A percentile compares a stretch with the other conserved stretches of the same genome.
Evolutionary conservation across 2,329 filamentous ascomycete genomes (phyloP).

Genomic region (Calonectria hongkongensis): DNA sequence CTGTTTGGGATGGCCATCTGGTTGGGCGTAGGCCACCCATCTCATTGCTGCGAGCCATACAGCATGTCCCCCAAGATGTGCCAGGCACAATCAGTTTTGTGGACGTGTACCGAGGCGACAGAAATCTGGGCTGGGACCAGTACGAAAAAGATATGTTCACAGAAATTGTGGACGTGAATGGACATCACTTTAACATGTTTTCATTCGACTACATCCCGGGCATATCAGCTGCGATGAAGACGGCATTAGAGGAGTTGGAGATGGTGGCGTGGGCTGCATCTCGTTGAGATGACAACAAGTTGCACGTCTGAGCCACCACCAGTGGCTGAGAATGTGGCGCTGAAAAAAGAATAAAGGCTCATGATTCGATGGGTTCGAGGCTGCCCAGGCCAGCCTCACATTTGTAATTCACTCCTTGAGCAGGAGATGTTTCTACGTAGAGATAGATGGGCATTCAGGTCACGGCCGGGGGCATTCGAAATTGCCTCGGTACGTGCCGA

Average conservation of each 20-base stretch:
- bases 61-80: conserved; percentile 60
- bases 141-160: conserved; percentile 67
- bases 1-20: conserved; percentile 59
- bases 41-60: conserved; percentile 67
- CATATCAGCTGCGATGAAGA: conserved; percentile 54
- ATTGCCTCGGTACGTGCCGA: background rate
- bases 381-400: background rate
- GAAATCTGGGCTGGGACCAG: conserved; percentile 68
- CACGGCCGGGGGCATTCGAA: background rate
- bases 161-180: conserved; percentile 68
- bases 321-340: background rate
- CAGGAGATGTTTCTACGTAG: conserved; percentile 2
- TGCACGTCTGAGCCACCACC: background rate
- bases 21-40: conserved; percentile 61
- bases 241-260: conserved; percentile 48
- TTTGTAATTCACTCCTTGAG: background rate
- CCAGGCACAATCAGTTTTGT: conserved; percentile 57
- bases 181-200: conserved; percentile 72
- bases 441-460: conserved; percentile 1
- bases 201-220: conserved; percentile 53
- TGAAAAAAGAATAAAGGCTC: background rate
- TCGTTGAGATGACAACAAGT: background rate
- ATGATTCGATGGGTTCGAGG: background rate
- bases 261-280: conserved; percentile 1
- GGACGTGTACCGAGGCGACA: conserved; percentile 66